Conservation (phyloP, 192 early-diverging fungal species). For the Entrophospora sp. region DNA sequence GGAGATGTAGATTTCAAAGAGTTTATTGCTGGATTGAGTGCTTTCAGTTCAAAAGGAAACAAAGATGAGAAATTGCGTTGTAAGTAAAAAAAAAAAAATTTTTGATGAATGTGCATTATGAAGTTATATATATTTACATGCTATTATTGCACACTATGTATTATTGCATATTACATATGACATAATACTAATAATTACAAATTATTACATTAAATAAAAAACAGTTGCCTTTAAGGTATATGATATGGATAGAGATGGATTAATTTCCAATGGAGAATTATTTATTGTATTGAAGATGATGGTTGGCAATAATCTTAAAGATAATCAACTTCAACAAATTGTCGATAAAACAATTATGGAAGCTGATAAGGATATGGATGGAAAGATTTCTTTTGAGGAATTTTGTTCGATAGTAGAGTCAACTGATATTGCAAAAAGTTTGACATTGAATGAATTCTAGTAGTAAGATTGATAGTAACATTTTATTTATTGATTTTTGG, state of each 20-base stretch:
- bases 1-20: slow-evolving; percentile 99
- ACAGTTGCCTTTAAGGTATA: slow-evolving; percentile 97
- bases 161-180: no score
- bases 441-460: slow-evolving; percentile 78
- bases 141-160: no score
- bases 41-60: slow-evolving; percentile 90
- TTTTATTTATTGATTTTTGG: no score
- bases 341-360: slow-evolving; percentile 99
- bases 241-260: slow-evolving; percentile 98
- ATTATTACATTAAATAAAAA: neutral
- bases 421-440: slow-evolving; percentile 91
- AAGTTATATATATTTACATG: no score
- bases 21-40: slow-evolving; percentile 91
- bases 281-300: slow-evolving; percentile 99
- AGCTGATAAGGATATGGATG: slow-evolving; percentile 91
- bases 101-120: no score
- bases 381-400: slow-evolving; percentile 95
- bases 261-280: slow-evolving; percentile 97
- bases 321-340: slow-evolving; percentile 97
- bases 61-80: slow-evolving; percentile 92
- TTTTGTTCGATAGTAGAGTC: slow-evolving; percentile 91
- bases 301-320: slow-evolving; percentile 96
- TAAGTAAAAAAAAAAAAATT: no score
- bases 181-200: neutral
- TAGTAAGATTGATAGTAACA: no score